Percentiles rank a stretch among this genome's conserved stretches.
phyloP scores from a whole-genome alignment of 495 filamentous ascomycete species.

The Xylaria sp. region DNA sequence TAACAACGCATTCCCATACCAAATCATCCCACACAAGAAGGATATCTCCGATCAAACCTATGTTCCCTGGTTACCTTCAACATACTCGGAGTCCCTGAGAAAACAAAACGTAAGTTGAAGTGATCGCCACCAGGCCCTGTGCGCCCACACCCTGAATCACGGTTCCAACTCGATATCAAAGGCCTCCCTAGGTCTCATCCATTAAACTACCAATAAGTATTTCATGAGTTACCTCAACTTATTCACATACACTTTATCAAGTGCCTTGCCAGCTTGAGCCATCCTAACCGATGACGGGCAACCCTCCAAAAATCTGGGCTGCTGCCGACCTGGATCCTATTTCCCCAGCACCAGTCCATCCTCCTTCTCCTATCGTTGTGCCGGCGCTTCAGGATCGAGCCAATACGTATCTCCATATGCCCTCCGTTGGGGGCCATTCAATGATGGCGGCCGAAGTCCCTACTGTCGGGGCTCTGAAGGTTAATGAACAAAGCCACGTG shows the following conservation, averaged over 20 bases:
- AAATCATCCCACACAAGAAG: neutral
- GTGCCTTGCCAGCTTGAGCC: neutral
- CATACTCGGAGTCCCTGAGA: neutral
- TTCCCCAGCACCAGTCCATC: slow-evolving; percentile 44
- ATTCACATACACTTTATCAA: neutral
- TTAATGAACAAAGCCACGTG: neutral
- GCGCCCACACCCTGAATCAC: neutral
- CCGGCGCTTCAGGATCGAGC: slow-evolving; percentile 49
- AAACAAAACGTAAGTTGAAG: neutral
- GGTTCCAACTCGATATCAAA: neutral
- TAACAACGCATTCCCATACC: neutral
- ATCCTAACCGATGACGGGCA: slow-evolving; percentile 43
- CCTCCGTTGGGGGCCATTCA: neutral
- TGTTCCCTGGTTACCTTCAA: neutral
- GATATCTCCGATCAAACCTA: neutral
- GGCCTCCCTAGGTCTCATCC: neutral
- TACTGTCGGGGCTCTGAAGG: neutral
- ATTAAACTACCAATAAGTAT: neutral
- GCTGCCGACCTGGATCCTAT: slow-evolving; percentile 45
- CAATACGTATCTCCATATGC: slow-evolving; percentile 32
- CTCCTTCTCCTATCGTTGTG: slow-evolving; percentile 43
- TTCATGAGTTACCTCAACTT: neutral
- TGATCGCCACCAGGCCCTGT: neutral
- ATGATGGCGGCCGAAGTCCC: neutral
- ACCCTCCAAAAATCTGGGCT: slow-evolving; percentile 44